These are phyloP conservation scores for Parietaria judaica DNA, from an alignment of 306 rosid genomes.

Conservation along the genomic window DNA sequence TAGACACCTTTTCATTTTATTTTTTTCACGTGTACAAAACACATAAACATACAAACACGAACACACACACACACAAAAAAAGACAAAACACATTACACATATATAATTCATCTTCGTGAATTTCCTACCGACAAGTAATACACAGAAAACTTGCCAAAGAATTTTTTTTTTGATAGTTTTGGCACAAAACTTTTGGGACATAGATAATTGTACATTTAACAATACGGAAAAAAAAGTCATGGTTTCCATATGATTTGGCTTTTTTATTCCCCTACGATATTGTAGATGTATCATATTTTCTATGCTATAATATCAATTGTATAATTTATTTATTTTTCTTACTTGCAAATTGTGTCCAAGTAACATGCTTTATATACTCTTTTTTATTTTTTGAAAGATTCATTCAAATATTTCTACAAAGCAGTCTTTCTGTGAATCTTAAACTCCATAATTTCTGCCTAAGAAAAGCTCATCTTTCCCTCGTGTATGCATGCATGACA, in stretches of 20 bases:
- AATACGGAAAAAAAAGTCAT: neutral
- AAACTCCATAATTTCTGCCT: slow-evolving; percentile 1
- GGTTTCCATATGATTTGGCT: neutral
- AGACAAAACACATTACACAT: neutral
- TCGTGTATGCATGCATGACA: neutral
- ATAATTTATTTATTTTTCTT: neutral
- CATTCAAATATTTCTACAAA: neutral
- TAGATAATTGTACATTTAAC: neutral
- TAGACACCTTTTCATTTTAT: too few relatives aligned
- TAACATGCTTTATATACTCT: slow-evolving; percentile 5
- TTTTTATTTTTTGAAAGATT: too few relatives aligned
- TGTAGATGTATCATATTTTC: neutral
- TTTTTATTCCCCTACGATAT: neutral
- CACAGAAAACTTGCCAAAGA: too few relatives aligned
- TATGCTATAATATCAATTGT: neutral
- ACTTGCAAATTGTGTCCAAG: neutral
- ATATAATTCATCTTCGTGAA: too few relatives aligned
- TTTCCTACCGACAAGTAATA: too few relatives aligned
- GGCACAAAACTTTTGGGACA: neutral
- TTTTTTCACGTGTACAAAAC: neutral
- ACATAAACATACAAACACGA: neutral
- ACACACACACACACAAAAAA: neutral
- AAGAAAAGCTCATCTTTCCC: neutral
- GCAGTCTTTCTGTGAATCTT: neutral
- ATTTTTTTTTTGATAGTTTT: too few relatives aligned